Evolutionary conservation across 345 rosid genomes (phyloP), one percentile per base, ranked within the genome.

Genomic region (Ceriops tagal): DNA sequence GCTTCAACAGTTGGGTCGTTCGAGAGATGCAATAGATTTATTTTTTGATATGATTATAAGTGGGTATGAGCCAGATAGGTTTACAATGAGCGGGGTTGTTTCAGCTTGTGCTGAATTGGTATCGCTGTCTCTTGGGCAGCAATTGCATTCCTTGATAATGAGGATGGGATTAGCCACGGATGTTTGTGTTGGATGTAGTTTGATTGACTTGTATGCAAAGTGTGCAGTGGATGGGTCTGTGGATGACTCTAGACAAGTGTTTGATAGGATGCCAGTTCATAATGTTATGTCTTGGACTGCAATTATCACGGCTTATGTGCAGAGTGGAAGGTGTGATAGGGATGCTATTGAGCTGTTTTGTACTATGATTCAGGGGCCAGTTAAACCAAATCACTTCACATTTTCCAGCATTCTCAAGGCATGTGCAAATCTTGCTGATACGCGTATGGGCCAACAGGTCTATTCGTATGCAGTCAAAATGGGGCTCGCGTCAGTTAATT

Each of bases 261-360:
- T 92, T 71, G 87, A 83, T 79, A 71, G 83, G 67, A 87, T 89
- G 91, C 69, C 73, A 31, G 81, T 72, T 53, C 90, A 81, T 55
- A 79, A 81, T 64, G 88, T 91, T 11, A 87, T 86, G 91, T 87
- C 91, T 5, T 92, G 93, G 87, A 86, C 86, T 31, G 84, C 97
- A 35, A 75, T 89, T 64, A 87, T 89, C 55, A 83, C 88, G 15
- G 92, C 84, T 37, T 79, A 82, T 75, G 62, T 81, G 31, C 83
- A 76, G 56, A 67, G 61, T 68, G 84, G 84, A 71, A 66, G 67
- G 37, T 55, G 46, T 8, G 80, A 77, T 74, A 5, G 73, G 64
- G 91, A 82, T 73, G 90, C 90, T 51, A 18, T 87, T 61, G 68
- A 73, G 30, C 83, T 88, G 49, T 89, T 88, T 47, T 37, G 78